Evolutionary conservation across 345 rosid species (phyloP).

Genomic region (Populus nigra): DNA sequence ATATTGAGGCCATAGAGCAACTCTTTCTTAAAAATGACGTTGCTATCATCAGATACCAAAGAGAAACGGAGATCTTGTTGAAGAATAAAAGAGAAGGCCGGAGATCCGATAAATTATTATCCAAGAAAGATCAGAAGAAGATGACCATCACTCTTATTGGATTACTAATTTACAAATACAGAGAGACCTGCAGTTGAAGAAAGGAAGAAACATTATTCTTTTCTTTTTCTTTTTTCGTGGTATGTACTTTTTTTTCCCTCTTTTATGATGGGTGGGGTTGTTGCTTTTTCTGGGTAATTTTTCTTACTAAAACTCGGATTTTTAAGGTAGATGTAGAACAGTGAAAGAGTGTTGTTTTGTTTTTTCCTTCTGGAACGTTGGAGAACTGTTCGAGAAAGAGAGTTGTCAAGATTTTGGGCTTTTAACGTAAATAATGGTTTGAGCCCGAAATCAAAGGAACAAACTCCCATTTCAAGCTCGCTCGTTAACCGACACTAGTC

Average conservation of each 20-base stretch:
- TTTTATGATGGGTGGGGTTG: too few relatives aligned
- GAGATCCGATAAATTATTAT: not conserved
- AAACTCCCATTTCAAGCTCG: not conserved
- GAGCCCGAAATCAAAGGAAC: not conserved
- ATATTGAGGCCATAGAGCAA: not conserved
- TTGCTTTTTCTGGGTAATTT: too few relatives aligned
- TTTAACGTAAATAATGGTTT: not conserved
- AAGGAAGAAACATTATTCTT: not conserved
- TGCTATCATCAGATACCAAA: not conserved
- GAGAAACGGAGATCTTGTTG: not conserved
- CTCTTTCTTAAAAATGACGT: not conserved
- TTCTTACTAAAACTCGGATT: too few relatives aligned
- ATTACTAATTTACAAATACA: too few relatives aligned
- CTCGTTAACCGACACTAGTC: not conserved
- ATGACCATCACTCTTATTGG: not conserved
- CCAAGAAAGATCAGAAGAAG: not conserved
- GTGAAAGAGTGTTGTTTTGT: not conserved
- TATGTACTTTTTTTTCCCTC: too few relatives aligned
- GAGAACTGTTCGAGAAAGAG: not conserved
- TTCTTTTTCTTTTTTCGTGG: too few relatives aligned
- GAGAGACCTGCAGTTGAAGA: not conserved
- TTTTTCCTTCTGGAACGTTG: not conserved
- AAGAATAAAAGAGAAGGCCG: not conserved
- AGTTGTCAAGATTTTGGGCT: not conserved
- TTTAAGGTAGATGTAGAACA: not conserved